Evolutionary conservation across 805 yeast genomes (phyloP).

Genomic region (Lachancea dasiensis): DNA sequence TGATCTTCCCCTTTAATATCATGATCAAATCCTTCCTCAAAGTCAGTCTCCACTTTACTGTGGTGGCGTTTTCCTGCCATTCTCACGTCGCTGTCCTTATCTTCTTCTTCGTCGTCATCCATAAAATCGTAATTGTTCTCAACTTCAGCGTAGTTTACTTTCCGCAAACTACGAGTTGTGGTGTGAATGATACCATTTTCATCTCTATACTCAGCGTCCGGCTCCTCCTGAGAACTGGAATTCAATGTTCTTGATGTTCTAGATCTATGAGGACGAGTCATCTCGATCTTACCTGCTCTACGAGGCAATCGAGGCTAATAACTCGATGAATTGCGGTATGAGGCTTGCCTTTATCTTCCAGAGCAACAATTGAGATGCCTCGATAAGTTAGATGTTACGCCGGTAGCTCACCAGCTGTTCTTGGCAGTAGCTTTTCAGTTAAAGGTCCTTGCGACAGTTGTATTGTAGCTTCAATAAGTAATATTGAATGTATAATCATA

Average conservation of each 20-base stretch:
- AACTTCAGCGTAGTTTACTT: constrained; percentile 33
- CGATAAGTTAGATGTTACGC: too few relatives aligned
- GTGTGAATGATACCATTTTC: constrained; percentile 28
- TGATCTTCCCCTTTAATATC: constrained; percentile 2
- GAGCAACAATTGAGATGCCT: too few relatives aligned
- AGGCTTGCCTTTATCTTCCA: too few relatives aligned
- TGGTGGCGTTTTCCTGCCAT: too few relatives aligned
- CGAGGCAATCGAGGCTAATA: too few relatives aligned
- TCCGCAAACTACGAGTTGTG: constrained; percentile 30
- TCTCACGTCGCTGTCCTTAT: constrained; percentile 12
- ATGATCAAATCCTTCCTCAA: not conserved
- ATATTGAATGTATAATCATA: too few relatives aligned
- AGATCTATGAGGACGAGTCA: constrained; percentile 13
- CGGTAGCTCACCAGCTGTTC: too few relatives aligned
- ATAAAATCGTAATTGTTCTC: constrained; percentile 19
- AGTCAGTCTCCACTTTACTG: constrained; percentile 4
- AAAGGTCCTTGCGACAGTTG: too few relatives aligned
- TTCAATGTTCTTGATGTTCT: constrained; percentile 11
- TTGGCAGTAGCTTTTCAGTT: too few relatives aligned
- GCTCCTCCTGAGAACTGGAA: constrained; percentile 10
- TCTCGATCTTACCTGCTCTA: too few relatives aligned
- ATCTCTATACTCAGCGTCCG: constrained; percentile 19
- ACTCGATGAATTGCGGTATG: too few relatives aligned
- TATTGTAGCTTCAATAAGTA: too few relatives aligned
- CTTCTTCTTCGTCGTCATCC: constrained; percentile 17